A percentile compares a stretch with the other conserved stretches of the same genome.
Evolutionary conservation across 495 filamentous ascomycete species (phyloP).

Genomic region (Daldinia bambusicola): DNA sequence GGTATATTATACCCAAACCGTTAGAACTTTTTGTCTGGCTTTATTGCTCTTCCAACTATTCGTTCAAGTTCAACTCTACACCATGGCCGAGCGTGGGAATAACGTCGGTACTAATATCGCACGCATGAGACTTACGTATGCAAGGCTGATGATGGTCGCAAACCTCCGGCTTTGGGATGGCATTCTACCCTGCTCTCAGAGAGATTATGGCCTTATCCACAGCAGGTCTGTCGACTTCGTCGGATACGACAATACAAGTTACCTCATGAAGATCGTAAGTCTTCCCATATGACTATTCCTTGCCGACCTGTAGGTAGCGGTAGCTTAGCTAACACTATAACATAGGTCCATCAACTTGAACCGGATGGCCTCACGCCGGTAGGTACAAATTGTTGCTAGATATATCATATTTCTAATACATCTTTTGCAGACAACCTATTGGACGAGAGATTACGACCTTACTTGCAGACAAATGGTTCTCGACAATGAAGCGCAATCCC

Average conservation of each 20-base stretch:
- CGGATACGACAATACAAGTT: not conserved
- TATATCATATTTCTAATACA: not conserved
- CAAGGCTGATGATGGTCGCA: not conserved
- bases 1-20: not conserved
- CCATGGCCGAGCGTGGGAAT: not conserved
- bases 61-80: not conserved
- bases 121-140: not conserved
- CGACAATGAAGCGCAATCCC: not conserved
- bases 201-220: not conserved
- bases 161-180: not conserved
- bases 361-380: too few relatives aligned
- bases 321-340: not conserved
- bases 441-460: too few relatives aligned
- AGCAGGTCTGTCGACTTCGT: not conserved
- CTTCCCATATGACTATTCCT: too few relatives aligned
- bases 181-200: not conserved
- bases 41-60: too few relatives aligned
- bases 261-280: slow-evolving; percentile 13
- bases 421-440: not conserved
- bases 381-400: too few relatives aligned
- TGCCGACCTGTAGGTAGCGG: not conserved
- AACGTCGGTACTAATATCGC: not conserved
- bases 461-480: too few relatives aligned
- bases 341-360: not conserved
- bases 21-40: too few relatives aligned